Base-by-base conservation (phyloP, 768 basidiomycete species). In the Psilocybe azurescens region DNA sequence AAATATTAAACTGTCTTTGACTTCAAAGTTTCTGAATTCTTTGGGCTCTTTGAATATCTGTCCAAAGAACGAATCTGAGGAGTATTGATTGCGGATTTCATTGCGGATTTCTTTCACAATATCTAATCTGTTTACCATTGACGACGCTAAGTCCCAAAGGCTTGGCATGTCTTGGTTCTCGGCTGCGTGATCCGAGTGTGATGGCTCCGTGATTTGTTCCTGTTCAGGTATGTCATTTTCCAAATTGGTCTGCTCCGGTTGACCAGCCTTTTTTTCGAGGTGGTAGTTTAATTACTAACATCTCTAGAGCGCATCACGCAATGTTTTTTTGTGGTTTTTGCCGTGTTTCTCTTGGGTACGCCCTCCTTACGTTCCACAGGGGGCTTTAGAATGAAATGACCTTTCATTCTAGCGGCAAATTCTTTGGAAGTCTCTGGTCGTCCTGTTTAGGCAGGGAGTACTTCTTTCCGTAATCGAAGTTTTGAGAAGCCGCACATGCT, bases 371-470 rank as follows among this genome's bases (percentile, higher is more conserved):
- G 33, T 36, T 36, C 33, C 10, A 36, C 33, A 20, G 33, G 33
- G 10, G 33, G 5, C 33, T 36, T 36, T 36, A 6, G 33, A 36
- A 36, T 10, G 33, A 36, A 10, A 10, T 36, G 33, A 20, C 20
- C 20, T 20, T 10, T 5, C 16, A 59, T 46, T 1, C 56, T 38
- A 5, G 41, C 38, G 20, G 64, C 64, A 51, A 61, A 65, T 32
- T 65, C 60, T 33, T 65, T 49, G 1, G 60, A 53, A 5, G 60
- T 65, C 41, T 65, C 60, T 1, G 56, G 56, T 10, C 56, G 30
- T 29, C 60, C 60, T 10, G 60, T 61, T 29, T 65, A 59, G 5
- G 63, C 55, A 3, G 18, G 20, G 5, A 30, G 39, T 50, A 39
- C 53, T 2, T 62, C 54, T 0, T 65, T 62, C 29, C 24, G 20